Base-by-base conservation (phyloP, 495 filamentous ascomycete species). In the Xylaria castorea region DNA sequence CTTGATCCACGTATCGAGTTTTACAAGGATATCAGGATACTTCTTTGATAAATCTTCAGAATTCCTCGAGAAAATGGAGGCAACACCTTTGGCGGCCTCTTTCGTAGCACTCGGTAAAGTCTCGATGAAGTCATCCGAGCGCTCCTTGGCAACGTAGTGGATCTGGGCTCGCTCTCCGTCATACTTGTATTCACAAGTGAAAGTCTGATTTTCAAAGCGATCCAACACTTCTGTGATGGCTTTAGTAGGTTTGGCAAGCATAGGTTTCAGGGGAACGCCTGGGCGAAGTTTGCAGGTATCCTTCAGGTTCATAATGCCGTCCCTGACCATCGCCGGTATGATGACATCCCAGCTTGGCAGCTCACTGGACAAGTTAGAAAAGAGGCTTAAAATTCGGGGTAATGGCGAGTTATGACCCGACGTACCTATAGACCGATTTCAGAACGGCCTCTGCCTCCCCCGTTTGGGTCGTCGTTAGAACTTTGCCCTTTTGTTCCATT, bases 101-200 rank as follows among this genome's bases (percentile, higher is more conserved):
- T 88, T 85, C 36, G 83, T 83, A 32, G 84, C 83, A 34, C 85
- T 83, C 84, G 87, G 76, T 85, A 93, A 65, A 12, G 83, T 79
- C 67, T 85, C 79, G 51, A 83, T 83, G 65, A 83, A 81, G 51
- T 94, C 86, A 18, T 92, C 83, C 3, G 87, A 83, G 11, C 92
- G 87, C 70, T 95, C 92, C 55, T 97, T 93, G 3, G 96, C 91
- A 48, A 99, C 94, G 72, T 94, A 99, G 79, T 99, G 96, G 58
- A 99, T 98, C 81, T 99, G 96, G 20, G 97, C 95, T 77, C 96
- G 86, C 81, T 99, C 96, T 36, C 96, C 96, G 75, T 99, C 96
- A 76, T 99, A 99, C 78, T 99, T 99, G 85, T 97, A 99, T 78
- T 99, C 96, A 83, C 97, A 99, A 20, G 96, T 98, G 75, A 98